Conservation (phyloP, 2,329 filamentous ascomycete genomes). For the Graphilbum fragrans region DNA sequence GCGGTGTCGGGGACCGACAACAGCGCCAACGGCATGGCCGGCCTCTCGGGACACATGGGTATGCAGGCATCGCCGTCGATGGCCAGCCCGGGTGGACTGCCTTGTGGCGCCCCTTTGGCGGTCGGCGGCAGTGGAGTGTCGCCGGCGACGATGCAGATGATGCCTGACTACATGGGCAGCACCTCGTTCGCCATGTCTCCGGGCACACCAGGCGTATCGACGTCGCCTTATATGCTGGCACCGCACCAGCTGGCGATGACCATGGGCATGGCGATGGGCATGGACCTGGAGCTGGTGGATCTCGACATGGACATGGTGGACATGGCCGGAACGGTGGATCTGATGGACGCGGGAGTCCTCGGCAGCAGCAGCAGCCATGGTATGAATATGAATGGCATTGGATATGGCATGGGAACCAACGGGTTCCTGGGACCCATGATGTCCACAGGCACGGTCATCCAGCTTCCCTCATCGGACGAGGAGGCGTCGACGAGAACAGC, state of each 20-base stretch:
- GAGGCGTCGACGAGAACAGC: slow-evolving; percentile 3
- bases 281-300: slow-evolving; percentile 8
- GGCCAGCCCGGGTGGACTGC: too few species aligned
- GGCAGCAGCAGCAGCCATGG: background rate
- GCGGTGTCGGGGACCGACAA: too few species aligned
- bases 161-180: too few species aligned
- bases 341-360: background rate
- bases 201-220: background rate
- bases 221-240: background rate
- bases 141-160: too few species aligned
- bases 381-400: background rate
- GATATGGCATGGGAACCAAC: too few species aligned
- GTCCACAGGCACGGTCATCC: background rate
- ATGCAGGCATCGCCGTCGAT: too few species aligned
- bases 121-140: too few species aligned
- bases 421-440: background rate
- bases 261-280: slow-evolving; percentile 28
- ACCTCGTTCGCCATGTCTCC: too few species aligned
- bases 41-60: too few species aligned
- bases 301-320: slow-evolving; percentile 6
- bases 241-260: slow-evolving; percentile 24
- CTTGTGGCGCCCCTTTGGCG: too few species aligned
- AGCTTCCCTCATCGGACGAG: slow-evolving; percentile 11
- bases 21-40: too few species aligned
- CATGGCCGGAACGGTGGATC: background rate